phyloP scores from a whole-genome alignment of 164 flowering plant species.

The Buxus sempervirens region DNA sequence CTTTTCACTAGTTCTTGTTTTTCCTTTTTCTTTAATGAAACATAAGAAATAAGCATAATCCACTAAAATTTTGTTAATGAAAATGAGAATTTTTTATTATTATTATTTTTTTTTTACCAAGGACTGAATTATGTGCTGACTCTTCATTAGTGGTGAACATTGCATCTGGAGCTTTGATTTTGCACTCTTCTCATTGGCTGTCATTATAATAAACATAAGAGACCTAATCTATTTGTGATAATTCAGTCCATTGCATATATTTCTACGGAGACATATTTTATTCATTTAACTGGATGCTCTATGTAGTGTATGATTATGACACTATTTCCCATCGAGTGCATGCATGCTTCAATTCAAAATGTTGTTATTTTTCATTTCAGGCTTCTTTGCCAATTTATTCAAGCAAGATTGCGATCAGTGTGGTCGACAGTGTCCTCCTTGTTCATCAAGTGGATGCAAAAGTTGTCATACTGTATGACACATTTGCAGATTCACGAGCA shows the following conservation, averaged over 20 bases:
- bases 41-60: too few species aligned
- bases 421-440: conserved; percentile 89
- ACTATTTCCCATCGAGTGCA: neutral
- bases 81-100: too few species aligned
- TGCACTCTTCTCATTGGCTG: neutral
- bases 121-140: too few species aligned
- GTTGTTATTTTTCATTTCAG: conserved; percentile 36
- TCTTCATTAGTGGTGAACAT: too few species aligned
- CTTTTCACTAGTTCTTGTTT: too few species aligned
- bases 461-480: conserved; percentile 85
- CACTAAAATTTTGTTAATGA: too few species aligned
- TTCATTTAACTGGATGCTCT: neutral
- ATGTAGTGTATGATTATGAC: neutral
- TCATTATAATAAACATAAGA: too few species aligned
- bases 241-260: neutral
- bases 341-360: neutral
- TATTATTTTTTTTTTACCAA: too few species aligned
- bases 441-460: conserved; percentile 98
- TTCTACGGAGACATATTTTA: neutral
- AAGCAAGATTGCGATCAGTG: conserved; percentile 74
- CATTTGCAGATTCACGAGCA: conserved; percentile 74
- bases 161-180: too few species aligned
- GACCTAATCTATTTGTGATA: too few species aligned
- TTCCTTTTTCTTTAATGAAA: too few species aligned
- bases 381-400: conserved; percentile 93